Conservation (phyloP, 2,329 filamentous ascomycete genomes). For the Phialophora chinensis region DNA sequence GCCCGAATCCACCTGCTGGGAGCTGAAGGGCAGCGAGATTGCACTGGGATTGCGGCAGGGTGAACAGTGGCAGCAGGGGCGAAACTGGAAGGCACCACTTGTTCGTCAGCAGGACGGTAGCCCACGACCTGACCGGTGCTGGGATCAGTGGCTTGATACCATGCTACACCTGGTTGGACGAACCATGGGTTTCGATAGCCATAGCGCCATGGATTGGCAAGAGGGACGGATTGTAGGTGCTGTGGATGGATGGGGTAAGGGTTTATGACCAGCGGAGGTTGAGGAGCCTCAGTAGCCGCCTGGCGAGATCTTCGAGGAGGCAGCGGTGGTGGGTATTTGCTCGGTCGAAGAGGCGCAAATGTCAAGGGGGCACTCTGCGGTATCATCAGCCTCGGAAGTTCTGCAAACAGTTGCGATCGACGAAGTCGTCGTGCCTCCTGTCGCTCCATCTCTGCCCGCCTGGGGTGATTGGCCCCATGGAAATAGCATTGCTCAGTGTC, state of each 20-base stretch:
- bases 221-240: neutral
- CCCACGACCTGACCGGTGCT: neutral
- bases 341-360: neutral
- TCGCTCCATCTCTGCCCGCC: neutral
- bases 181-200: conserved; percentile 1
- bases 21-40: neutral
- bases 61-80: neutral
- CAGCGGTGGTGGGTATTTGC: neutral
- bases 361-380: neutral
- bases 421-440: neutral
- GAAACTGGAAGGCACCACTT: neutral
- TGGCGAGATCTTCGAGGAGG: neutral
- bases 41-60: neutral
- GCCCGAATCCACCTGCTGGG: neutral
- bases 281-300: neutral
- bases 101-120: neutral
- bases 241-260: neutral
- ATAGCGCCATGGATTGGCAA: neutral
- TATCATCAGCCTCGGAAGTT: neutral
- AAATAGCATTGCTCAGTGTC: neutral
- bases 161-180: neutral
- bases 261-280: neutral
- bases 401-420: neutral
- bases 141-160: neutral
- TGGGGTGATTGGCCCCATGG: neutral